A percentile compares a stretch with the other conserved stretches of the same genome.
These are phyloP conservation scores for Coemansia sp. DNA, from an alignment of 192 early-diverging fungal species.

Conservation along the genomic window DNA sequence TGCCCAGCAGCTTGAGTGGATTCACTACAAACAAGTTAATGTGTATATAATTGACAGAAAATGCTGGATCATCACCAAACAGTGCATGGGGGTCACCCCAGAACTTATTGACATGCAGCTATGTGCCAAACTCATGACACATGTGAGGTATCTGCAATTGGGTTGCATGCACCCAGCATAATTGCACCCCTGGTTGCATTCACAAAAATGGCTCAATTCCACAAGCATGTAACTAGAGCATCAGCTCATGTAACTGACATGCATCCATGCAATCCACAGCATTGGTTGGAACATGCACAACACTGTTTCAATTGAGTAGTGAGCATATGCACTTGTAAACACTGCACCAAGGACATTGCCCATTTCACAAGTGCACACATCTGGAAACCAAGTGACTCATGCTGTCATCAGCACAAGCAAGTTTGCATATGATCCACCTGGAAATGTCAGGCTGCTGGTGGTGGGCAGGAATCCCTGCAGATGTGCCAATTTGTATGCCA, in stretches of 20 bases:
- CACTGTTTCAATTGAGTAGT: constrained; percentile 76
- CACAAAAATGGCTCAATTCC: constrained; percentile 77
- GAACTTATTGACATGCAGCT: constrained; percentile 77
- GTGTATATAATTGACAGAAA: constrained; percentile 9
- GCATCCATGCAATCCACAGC: constrained; percentile 61
- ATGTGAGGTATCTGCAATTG: constrained; percentile 57
- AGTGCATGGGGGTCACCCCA: constrained; percentile 74
- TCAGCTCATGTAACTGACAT: constrained; percentile 53
- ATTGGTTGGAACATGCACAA: constrained; percentile 67
- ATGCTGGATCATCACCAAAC: constrained; percentile 52
- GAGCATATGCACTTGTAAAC: constrained; percentile 70
- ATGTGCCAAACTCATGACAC: constrained; percentile 63
- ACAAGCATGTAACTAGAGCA: constrained; percentile 35
- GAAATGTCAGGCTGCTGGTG: constrained; percentile 59
- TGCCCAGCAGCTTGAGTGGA: constrained; percentile 81
- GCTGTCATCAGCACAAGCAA: constrained; percentile 74
- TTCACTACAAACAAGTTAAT: constrained; percentile 71
- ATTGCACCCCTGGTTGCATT: constrained; percentile 83
- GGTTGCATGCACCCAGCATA: constrained; percentile 79
- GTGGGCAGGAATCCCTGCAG: constrained; percentile 24
- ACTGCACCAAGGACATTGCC: constrained; percentile 48
- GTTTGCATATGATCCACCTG: constrained; percentile 77
- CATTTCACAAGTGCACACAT: constrained; percentile 59
- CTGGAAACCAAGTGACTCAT: constrained; percentile 63
- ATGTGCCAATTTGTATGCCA: constrained; percentile 67